Base-by-base conservation (phyloP, 345 rosid species). In the Trapa incisa region DNA sequence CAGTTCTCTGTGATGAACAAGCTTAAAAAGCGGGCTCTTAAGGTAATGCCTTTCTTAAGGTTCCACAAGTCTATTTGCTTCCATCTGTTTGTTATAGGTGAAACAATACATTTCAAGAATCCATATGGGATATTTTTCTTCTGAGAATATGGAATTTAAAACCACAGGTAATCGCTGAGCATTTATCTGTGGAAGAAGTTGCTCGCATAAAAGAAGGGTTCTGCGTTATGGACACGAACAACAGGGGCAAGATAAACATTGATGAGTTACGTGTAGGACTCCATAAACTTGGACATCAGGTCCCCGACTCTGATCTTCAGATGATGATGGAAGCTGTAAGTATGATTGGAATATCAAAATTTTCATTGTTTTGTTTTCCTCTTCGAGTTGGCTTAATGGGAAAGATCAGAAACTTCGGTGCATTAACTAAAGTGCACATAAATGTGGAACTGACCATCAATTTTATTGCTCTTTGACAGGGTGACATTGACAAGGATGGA, bases 1-100 rank as follows among this genome's bases (percentile, higher is more conserved):
- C 97, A 95, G 68, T 95, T 95, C 78, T 82, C 97, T 13, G 86
- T 89, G 63, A 95, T 95, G 93, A 95, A 95, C 85, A 95, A 91
- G 80, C 97, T 95, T 68, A 95, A 95, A 83, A 95, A 95, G 79
- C 83, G 96, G 80, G 99, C 99, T 67, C 89, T 95, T n/a, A 84
- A 92, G 93, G 99, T 94, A 86, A 75, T 68, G 47, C 67, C 61
- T 35, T 68, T 35, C 38, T 61, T 37, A 16, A 13, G 16, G 53
- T 47, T 41, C 53, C 45, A 66, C 67, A 37, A 0, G 11, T 61
- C 58, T 50, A 16, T 41, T 22, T 58, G 61, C 10, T 32, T 6
- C 15, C 63, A 58, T 11, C 32, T 58, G 8, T 45, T 22, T 54
- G 33, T 22, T 11, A 13, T 29, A 10, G 7, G 2, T 11, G 15